Evolutionary conservation across 371 early-diverging fungal genomes (phyloP).

Genomic region (Dichotomocladium elegans): DNA sequence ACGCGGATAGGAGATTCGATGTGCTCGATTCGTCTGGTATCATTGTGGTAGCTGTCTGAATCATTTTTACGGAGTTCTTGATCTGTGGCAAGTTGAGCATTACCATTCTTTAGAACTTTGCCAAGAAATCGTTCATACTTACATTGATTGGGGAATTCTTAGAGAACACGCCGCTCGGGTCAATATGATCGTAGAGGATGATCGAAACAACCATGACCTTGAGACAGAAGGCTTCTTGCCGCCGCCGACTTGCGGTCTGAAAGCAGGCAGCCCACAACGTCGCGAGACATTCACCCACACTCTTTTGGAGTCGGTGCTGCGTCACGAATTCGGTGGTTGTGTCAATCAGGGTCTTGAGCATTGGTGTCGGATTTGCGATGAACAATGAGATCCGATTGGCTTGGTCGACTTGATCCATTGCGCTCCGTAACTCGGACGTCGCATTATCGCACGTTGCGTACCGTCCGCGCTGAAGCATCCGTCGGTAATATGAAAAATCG

Average conservation of each 20-base stretch:
- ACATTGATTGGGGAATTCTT: constrained; percentile 80
- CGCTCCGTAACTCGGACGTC: constrained; percentile 42
- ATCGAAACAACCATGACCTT: constrained; percentile 87
- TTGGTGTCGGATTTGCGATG: constrained; percentile 92
- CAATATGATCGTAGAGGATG: constrained; percentile 89
- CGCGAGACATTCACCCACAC: constrained; percentile 63
- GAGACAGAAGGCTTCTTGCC: constrained; percentile 52
- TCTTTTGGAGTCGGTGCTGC: constrained; percentile 36
- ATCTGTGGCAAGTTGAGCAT: constrained; percentile 25
- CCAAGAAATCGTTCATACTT: constrained; percentile 20
- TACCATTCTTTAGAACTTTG: not conserved
- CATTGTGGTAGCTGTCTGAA: constrained; percentile 48
- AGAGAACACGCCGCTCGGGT: constrained; percentile 74
- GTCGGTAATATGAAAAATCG: constrained; percentile 94
- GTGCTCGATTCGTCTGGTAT: constrained; percentile 44
- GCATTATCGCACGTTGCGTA: constrained; percentile 7
- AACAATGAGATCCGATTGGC: constrained; percentile 93
- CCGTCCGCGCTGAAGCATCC: constrained; percentile 77
- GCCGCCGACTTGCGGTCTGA: constrained; percentile 58
- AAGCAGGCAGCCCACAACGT: constrained; percentile 68
- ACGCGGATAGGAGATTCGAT: constrained; percentile 66
- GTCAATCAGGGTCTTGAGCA: constrained; percentile 86
- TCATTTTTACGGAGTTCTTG: constrained; percentile 69
- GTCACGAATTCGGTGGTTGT: constrained; percentile 59
- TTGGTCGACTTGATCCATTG: constrained; percentile 79